Evolutionary conservation across 495 filamentous ascomycete genomes (phyloP), one percentile per base, ranked within the genome.

Genomic region (Geopyxis carbonaria): DNA sequence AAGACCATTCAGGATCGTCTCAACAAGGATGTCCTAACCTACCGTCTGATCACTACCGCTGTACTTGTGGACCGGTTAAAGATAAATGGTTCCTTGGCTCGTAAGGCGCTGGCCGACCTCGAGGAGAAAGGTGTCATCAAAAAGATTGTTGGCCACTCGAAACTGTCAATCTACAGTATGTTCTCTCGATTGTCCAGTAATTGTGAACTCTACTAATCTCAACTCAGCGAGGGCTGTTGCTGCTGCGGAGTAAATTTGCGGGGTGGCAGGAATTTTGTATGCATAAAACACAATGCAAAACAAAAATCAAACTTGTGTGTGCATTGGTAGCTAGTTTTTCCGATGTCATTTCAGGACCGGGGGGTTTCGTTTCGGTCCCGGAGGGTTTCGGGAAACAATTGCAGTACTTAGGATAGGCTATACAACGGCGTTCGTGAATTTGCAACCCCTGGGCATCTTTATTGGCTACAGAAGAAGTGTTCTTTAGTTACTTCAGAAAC

Each of bases 101-200:
- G 91, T 57, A 66, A 69, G 63, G 85, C 81, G 62, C 70, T 99
- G 43, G 73, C 70, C 57, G 91, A 99, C 62, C 68, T 99, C 47
- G 89, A 99, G 75, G 85, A 85, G 70, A 87, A 84, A 74, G 91
- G 91, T 31, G 70, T 77, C 67, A 95, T 99, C 69, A 94, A 91
- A 76, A 91, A 91, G 72, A 74, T 99, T 53, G 86, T 95, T 43
- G 75, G 75, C 43, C 91, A 99, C 73, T 85, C 76, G 69, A 87
- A 81, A 72, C 74, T 93, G 72, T 83, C 74, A 69, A 87, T 99
- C 69, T 99, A 95, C 79, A 99, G 89, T 85, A 73, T 51, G 80
- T 74, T 56, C 16, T 10, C 29, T 8, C 34, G 23, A 8, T 20
- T 22, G 31, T 15, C 13, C 34, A 19, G 14, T 21, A 7, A 36